A percentile compares a stretch with the other conserved stretches of the same genome.
phyloP scores from a whole-genome alignment of 805 yeast genomes.

The Zygosaccharomyces rouxii region DNA sequence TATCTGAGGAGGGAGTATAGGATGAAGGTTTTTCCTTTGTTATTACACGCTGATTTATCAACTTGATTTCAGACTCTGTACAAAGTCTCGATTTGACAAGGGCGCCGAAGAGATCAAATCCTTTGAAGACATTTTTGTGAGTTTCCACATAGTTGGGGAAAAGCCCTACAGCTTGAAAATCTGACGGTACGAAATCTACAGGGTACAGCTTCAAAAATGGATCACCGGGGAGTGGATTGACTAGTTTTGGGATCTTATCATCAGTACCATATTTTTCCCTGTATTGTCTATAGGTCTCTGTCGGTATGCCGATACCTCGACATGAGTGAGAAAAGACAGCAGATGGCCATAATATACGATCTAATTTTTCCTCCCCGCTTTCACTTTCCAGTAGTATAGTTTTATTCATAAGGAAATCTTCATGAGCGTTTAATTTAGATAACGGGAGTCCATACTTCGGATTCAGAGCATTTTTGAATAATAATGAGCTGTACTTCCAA shows the following conservation, averaged over 20 bases:
- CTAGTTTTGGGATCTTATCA: constrained; percentile 4
- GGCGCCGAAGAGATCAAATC: constrained; percentile 13
- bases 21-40: background rate
- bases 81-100: constrained; percentile 7
- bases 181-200: constrained; percentile 13
- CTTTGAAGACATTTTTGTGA: constrained; percentile 16
- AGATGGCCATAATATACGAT: constrained; percentile 22
- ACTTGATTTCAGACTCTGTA: background rate
- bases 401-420: constrained; percentile 2
- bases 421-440: background rate
- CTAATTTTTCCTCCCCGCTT: constrained; percentile 2
- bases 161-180: constrained; percentile 23
- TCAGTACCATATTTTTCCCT: background rate
- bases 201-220: constrained; percentile 13
- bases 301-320: constrained; percentile 24
- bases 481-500: background rate
- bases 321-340: constrained; percentile 18
- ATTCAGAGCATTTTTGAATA: constrained; percentile 8
- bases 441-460: constrained; percentile 6
- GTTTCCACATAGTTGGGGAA: constrained; percentile 20
- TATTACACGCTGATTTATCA: background rate
- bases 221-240: constrained; percentile 18
- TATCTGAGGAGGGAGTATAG: background rate
- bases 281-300: constrained; percentile 10
- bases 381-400: constrained; percentile 10